Evolutionary conservation across 139 green algal genomes (phyloP).

Genomic region (Coelastrella sp.): DNA sequence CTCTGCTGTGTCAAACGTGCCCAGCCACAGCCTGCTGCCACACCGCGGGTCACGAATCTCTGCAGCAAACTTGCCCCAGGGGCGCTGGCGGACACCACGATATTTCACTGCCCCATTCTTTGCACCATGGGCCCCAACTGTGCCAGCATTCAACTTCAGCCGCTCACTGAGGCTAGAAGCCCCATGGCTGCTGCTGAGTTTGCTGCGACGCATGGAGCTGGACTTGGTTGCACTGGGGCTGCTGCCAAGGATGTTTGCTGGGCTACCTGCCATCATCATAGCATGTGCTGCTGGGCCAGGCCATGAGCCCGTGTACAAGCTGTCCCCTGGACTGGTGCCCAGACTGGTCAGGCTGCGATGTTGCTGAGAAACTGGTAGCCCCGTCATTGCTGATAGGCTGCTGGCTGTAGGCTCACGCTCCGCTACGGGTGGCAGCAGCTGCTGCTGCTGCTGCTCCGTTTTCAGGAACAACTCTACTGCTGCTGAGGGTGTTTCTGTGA

Average conservation of each 20-base stretch:
- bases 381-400: conserved; percentile 32
- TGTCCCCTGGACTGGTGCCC: conserved; percentile 30
- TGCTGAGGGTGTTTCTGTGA: not conserved
- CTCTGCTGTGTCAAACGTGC: conserved; percentile 89
- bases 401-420: not conserved
- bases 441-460: not conserved
- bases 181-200: conserved; percentile 18
- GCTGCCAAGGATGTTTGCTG: conserved; percentile 34
- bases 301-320: conserved; percentile 39
- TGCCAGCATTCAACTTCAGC: conserved; percentile 28
- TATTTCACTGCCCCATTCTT: conserved; percentile 64
- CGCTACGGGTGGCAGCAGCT: not conserved
- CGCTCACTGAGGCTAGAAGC: conserved; percentile 9
- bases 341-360: conserved; percentile 22
- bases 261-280: conserved; percentile 13
- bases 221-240: conserved; percentile 25
- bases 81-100: conserved; percentile 83
- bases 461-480: not conserved
- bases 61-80: conserved; percentile 91
- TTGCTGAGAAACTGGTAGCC: not conserved
- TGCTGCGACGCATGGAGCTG: conserved; percentile 8
- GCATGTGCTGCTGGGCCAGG: conserved; percentile 8
- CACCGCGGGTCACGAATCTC: conserved; percentile 81
- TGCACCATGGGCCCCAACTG: conserved; percentile 16
- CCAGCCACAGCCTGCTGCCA: conserved; percentile 84